Percentiles rank a stretch among this genome's conserved stretches.
phyloP scores from a whole-genome alignment of 805 yeast genomes.

The Candida arabinofermentans region DNA sequence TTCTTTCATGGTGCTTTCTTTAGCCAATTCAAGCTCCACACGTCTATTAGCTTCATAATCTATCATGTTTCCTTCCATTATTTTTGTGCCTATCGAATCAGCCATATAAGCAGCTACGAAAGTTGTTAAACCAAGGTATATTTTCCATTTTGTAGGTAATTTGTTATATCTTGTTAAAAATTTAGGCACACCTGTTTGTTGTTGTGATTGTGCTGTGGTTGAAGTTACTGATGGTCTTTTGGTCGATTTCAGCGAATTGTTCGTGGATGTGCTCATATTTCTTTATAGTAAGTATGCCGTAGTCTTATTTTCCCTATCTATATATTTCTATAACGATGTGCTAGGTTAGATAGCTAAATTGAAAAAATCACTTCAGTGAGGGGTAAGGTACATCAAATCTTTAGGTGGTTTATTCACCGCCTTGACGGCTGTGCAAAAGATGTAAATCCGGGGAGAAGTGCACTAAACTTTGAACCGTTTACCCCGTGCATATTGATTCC shows the following conservation, averaged over 20 bases:
- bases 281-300: not conserved
- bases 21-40: slow-evolving; percentile 25
- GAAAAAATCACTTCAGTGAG: too few species aligned
- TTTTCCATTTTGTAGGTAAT: slow-evolving; percentile 26
- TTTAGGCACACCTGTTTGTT: not conserved
- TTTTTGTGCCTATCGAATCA: slow-evolving; percentile 24
- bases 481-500: not conserved
- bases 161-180: slow-evolving; percentile 18
- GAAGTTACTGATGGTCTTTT: not conserved
- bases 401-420: too few species aligned
- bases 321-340: too few species aligned
- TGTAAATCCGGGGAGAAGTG: too few species aligned
- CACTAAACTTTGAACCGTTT: not conserved
- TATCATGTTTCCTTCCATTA: slow-evolving; percentile 29
- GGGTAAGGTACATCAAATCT: too few species aligned
- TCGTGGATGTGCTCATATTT: too few species aligned
- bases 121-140: slow-evolving; percentile 31
- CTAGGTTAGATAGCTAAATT: too few species aligned
- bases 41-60: slow-evolving; percentile 31
- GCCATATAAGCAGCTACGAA: slow-evolving; percentile 29
- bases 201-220: not conserved
- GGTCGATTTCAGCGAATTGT: not conserved
- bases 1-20: slow-evolving; percentile 1
- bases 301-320: too few species aligned
- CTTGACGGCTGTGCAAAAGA: too few species aligned